Evolutionary conservation across 345 rosid genomes (phyloP).

Genomic region (Chamaenerion angustifolium): DNA sequence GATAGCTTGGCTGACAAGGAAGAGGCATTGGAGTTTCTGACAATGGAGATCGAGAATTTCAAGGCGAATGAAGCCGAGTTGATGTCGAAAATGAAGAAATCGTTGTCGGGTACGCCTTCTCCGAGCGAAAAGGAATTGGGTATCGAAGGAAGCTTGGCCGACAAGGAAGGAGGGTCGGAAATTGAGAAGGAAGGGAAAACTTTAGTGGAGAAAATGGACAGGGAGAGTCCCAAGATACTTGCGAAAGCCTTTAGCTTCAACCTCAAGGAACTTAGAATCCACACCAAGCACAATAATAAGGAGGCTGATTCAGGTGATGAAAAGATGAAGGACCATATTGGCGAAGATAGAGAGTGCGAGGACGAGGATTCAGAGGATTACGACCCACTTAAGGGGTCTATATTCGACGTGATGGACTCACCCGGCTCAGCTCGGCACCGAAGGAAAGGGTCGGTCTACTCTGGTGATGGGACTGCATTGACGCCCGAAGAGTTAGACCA

Average conservation of each 20-base stretch:
- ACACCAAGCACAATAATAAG: slow-evolving; percentile 18
- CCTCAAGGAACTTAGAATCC: slow-evolving; percentile 37
- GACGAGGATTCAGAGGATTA: not conserved
- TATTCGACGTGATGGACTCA: slow-evolving; percentile 45
- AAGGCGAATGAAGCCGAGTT: slow-evolving; percentile 47
- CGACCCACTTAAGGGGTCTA: slow-evolving; percentile 62
- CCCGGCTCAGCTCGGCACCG: slow-evolving; percentile 29
- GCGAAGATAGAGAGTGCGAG: too few relatives aligned
- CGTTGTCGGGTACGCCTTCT: too few relatives aligned
- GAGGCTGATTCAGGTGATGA: too few relatives aligned
- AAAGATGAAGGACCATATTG: too few relatives aligned
- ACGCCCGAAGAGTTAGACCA: slow-evolving; percentile 43
- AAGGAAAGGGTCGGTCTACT: slow-evolving; percentile 21
- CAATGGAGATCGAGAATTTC: slow-evolving; percentile 45
- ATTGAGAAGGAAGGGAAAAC: not conserved
- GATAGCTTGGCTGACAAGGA: slow-evolving; percentile 50
- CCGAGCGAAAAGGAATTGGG: slow-evolving; percentile 19
- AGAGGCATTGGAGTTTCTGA: slow-evolving; percentile 38
- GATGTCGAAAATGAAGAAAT: slow-evolving; percentile 38
- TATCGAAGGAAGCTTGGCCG: slow-evolving; percentile 16
- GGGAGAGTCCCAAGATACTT: slow-evolving; percentile 16
- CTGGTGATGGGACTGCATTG: slow-evolving; percentile 25
- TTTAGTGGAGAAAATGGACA: slow-evolving; percentile 5
- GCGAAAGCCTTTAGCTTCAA: slow-evolving; percentile 36
- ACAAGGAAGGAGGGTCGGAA: slow-evolving; percentile 1